Percentiles rank a stretch among this genome's conserved stretches.
phyloP scores from a whole-genome alignment of 106 monocot species.

The Iris macrosiphon region DNA sequence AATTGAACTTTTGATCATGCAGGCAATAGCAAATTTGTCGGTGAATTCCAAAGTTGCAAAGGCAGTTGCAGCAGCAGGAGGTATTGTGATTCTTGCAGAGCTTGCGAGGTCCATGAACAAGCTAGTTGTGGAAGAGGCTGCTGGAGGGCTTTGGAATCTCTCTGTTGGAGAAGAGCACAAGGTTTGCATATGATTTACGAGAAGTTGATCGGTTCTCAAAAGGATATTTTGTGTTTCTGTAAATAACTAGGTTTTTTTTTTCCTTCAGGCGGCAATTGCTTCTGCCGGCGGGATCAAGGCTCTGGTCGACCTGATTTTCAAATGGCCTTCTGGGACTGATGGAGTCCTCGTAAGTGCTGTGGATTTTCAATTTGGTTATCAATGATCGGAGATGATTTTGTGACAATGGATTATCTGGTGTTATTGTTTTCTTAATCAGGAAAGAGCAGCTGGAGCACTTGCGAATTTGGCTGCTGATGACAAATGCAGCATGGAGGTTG shows the following conservation, averaged over 20 bases:
- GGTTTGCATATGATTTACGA: constrained; percentile 20
- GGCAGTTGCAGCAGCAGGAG: constrained; percentile 89
- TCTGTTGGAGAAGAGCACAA: constrained; percentile 99
- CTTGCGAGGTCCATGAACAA: constrained; percentile 87
- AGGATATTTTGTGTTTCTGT: not conserved
- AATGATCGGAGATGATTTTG: not conserved
- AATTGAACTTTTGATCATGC: too few species aligned
- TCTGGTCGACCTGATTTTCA: constrained; percentile 93
- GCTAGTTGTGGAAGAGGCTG: constrained; percentile 96
- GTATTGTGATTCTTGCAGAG: constrained; percentile 66
- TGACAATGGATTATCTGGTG: too few species aligned
- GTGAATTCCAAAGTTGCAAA: constrained; percentile 98
- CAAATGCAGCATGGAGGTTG: constrained; percentile 95
- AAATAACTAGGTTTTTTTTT: not conserved
- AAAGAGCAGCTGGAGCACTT: constrained; percentile 96
- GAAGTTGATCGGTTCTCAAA: not conserved
- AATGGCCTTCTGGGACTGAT: constrained; percentile 76
- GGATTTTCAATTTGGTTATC: not conserved
- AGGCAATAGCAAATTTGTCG: constrained; percentile 96
- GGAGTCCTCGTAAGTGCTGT: constrained; percentile 81
- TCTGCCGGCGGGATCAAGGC: constrained; percentile 90
- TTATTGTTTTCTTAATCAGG: too few species aligned
- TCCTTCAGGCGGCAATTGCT: constrained; percentile 71
- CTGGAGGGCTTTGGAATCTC: constrained; percentile 99
- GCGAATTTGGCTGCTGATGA: constrained; percentile 98